These are phyloP conservation scores for Pythium volutum DNA, from an alignment of 352 stramenopile genomes.

Conservation along the genomic window DNA sequence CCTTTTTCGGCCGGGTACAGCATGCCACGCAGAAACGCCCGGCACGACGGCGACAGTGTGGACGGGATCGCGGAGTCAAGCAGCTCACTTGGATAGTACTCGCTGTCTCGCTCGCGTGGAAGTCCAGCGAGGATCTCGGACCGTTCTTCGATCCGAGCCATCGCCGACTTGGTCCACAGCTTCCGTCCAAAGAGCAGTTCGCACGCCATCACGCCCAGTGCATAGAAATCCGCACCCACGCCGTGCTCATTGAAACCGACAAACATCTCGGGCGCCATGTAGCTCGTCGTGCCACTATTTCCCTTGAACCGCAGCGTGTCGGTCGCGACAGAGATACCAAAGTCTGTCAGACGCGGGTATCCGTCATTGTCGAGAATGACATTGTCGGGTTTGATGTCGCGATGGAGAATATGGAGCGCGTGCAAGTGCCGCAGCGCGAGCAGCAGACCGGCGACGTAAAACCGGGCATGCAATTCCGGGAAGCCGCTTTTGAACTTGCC, in stretches of 20 bases:
- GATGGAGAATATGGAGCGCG: constrained; percentile 59
- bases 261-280: constrained; percentile 79
- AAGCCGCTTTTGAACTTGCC: constrained; percentile 54
- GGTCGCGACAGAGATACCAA: constrained; percentile 66
- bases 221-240: constrained; percentile 57
- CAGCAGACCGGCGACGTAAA: constrained; percentile 60
- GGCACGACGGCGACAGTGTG: constrained; percentile 29
- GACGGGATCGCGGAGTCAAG: constrained; percentile 28
- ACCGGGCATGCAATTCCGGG: constrained; percentile 39
- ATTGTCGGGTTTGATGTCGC: constrained; percentile 86
- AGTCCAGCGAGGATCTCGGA: constrained; percentile 30
- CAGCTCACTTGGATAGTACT: constrained; percentile 56
- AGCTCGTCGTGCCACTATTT: constrained; percentile 59
- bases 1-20: constrained; percentile 44
- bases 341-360: constrained; percentile 67
- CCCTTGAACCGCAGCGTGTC: constrained; percentile 40
- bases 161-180: constrained; percentile 38
- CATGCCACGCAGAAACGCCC: constrained; percentile 45
- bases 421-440: constrained; percentile 73
- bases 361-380: constrained; percentile 80
- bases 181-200: constrained; percentile 49
- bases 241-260: constrained; percentile 49
- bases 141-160: constrained; percentile 33
- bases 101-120: constrained; percentile 24
- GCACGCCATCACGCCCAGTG: constrained; percentile 50